Percentiles rank a stretch among this genome's conserved stretches.
Evolutionary conservation across 345 rosid genomes (phyloP).

Genomic region (Syzygium aqueum): DNA sequence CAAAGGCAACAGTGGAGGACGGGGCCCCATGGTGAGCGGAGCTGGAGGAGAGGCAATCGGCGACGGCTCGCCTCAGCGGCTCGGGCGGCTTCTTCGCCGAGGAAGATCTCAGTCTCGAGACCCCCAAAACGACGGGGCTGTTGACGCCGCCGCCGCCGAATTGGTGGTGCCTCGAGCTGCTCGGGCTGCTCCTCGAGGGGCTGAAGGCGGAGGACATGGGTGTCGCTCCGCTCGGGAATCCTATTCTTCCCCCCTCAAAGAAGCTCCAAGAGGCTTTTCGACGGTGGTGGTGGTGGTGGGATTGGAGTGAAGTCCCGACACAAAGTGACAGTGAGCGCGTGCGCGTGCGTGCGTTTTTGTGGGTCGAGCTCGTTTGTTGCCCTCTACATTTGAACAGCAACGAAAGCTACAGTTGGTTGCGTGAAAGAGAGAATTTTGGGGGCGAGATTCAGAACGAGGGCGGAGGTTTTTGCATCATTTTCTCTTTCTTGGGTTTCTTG

Average conservation of each 20-base stretch:
- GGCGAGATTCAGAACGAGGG: neutral
- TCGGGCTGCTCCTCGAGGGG: constrained; percentile 59
- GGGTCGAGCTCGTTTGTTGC: neutral
- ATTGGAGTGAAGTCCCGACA: neutral
- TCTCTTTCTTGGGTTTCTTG: neutral
- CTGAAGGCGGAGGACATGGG: constrained; percentile 44
- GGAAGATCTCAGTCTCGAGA: constrained; percentile 84
- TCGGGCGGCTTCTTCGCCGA: constrained; percentile 82
- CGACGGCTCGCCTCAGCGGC: constrained; percentile 89
- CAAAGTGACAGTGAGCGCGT: neutral
- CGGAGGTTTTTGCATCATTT: neutral
- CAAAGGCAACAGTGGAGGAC: constrained; percentile 27
- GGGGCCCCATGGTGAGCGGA: constrained; percentile 43
- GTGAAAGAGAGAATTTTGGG: neutral
- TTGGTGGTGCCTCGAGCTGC: constrained; percentile 46
- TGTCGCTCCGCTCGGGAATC: neutral
- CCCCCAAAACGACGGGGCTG: constrained; percentile 10
- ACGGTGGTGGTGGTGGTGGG: neutral
- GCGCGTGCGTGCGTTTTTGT: neutral
- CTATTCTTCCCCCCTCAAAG: neutral
- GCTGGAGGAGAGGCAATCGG: constrained; percentile 64
- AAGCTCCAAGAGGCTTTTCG: neutral
- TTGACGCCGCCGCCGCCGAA: constrained; percentile 21
- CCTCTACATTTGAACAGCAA: constrained; percentile 19
- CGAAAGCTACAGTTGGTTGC: neutral